Conservation (phyloP, 352 stramenopile genomes). For the Phytopythium chamaehyphon region DNA sequence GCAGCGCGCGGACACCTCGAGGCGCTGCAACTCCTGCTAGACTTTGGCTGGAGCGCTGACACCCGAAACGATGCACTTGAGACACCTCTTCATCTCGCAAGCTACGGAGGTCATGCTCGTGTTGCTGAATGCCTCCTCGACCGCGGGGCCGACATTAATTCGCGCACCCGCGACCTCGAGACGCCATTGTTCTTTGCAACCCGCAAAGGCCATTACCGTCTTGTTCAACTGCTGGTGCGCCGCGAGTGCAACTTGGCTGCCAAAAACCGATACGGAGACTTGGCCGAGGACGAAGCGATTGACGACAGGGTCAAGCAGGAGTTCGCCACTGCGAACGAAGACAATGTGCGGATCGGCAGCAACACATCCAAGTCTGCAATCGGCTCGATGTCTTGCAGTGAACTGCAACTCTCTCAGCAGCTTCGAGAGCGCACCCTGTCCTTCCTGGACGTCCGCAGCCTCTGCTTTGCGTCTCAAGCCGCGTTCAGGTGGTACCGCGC, state of each 20-base stretch:
- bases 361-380: conserved; percentile 1
- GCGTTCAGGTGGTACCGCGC: conserved; percentile 76
- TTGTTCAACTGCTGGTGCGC: conserved; percentile 57
- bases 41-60: conserved; percentile 59
- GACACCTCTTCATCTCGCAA: conserved; percentile 66
- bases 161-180: conserved; percentile 45
- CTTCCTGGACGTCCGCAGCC: conserved; percentile 65
- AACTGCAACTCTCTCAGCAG: conserved; percentile 31
- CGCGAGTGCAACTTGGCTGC: conserved; percentile 51
- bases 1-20: conserved; percentile 61
- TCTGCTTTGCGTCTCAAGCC: conserved; percentile 51
- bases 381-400: not conserved
- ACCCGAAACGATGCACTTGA: conserved; percentile 44
- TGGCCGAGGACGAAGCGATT: conserved; percentile 58
- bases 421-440: conserved; percentile 54
- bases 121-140: conserved; percentile 63
- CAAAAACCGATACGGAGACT: conserved; percentile 63
- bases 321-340: conserved; percentile 48
- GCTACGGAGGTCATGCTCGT: conserved; percentile 47
- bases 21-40: conserved; percentile 55
- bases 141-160: conserved; percentile 50
- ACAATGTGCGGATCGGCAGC: conserved; percentile 25
- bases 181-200: conserved; percentile 74
- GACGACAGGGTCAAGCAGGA: conserved; percentile 49
- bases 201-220: conserved; percentile 54